Percentiles rank a stretch among this genome's conserved stretches.
phyloP scores from a whole-genome alignment of 2,329 filamentous ascomycete genomes.

The Ramularia endophylla region DNA sequence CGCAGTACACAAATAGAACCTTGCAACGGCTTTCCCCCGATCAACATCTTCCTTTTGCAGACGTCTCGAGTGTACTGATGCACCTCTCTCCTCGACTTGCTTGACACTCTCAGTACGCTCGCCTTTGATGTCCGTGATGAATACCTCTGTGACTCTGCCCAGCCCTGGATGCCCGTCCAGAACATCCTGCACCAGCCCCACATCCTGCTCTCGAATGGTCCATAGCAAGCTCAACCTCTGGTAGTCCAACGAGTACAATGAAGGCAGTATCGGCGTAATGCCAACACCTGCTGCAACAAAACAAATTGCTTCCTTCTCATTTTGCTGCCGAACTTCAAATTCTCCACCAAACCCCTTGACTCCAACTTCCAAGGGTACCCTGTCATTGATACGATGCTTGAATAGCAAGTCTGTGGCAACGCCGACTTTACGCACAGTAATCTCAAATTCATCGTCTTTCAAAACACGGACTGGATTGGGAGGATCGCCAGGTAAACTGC shows the following conservation, averaged over 20 bases:
- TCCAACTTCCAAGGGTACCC: slow-evolving; percentile 52
- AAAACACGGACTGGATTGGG: slow-evolving; percentile 21
- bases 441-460: slow-evolving; percentile 53
- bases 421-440: slow-evolving; percentile 66
- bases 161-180: slow-evolving; percentile 51
- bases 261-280: slow-evolving; percentile 68
- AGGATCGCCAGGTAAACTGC: slow-evolving; percentile 47
- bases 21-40: slow-evolving; percentile 30
- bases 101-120: slow-evolving; percentile 33
- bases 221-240: slow-evolving; percentile 56
- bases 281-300: slow-evolving; percentile 78
- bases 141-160: slow-evolving; percentile 51
- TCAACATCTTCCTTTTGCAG: slow-evolving; percentile 44
- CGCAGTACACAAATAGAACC: slow-evolving; percentile 58
- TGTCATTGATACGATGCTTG: slow-evolving; percentile 28
- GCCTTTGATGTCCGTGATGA: slow-evolving; percentile 48
- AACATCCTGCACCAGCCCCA: slow-evolving; percentile 56
- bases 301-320: slow-evolving; percentile 38
- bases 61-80: slow-evolving; percentile 39
- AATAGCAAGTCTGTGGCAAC: slow-evolving; percentile 62
- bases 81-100: slow-evolving; percentile 34
- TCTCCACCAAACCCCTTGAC: slow-evolving; percentile 69
- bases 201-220: slow-evolving; percentile 58
- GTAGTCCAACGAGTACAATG: slow-evolving; percentile 37
- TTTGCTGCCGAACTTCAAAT: slow-evolving; percentile 39